A percentile compares a stretch with the other conserved stretches of the same genome.
phyloP scores from a whole-genome alignment of 257 asterid genomes.

The Ocimum tenuiflorum region DNA sequence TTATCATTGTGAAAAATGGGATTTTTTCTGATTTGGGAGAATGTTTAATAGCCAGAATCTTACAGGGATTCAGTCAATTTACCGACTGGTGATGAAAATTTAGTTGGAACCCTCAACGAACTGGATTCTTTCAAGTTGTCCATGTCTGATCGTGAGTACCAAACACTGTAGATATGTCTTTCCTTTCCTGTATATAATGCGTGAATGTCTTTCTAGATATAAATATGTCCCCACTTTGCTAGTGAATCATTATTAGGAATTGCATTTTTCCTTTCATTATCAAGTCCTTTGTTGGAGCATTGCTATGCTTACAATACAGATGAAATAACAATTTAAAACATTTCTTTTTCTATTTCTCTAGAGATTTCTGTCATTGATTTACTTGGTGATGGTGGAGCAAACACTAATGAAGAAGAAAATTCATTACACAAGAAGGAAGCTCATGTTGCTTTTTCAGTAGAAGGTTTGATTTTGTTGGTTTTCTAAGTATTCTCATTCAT shows the following conservation, averaged over 20 bases:
- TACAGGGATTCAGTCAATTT: slow-evolving; percentile 28
- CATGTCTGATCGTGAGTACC: slow-evolving; percentile 27
- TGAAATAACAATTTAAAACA: background rate
- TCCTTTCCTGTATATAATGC: background rate
- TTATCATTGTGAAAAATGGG: no score
- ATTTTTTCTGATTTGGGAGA: slow-evolving; percentile 3
- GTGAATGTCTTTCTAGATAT: slow-evolving; percentile 1
- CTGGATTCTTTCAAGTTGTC: slow-evolving; percentile 27
- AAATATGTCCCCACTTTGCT: background rate
- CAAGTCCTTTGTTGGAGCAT: slow-evolving; percentile 12
- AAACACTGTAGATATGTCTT: background rate
- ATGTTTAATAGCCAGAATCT: slow-evolving; percentile 22
- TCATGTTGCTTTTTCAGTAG: slow-evolving; percentile 80
- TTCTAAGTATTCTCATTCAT: slow-evolving; percentile 14
- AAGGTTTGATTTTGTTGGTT: slow-evolving; percentile 45
- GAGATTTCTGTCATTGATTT: slow-evolving; percentile 67
- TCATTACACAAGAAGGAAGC: slow-evolving; percentile 48
- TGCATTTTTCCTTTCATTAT: slow-evolving; percentile 5
- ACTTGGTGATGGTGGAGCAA: slow-evolving; percentile 59
- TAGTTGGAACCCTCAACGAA: slow-evolving; percentile 27
- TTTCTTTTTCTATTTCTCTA: slow-evolving; percentile 24
- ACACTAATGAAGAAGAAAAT: slow-evolving; percentile 23
- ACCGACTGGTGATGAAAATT: slow-evolving; percentile 27
- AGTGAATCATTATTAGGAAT: slow-evolving; percentile 9
- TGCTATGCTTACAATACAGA: no score